Conservation (phyloP, 345 rosid genomes). For the Limnanthes douglasii region DNA sequence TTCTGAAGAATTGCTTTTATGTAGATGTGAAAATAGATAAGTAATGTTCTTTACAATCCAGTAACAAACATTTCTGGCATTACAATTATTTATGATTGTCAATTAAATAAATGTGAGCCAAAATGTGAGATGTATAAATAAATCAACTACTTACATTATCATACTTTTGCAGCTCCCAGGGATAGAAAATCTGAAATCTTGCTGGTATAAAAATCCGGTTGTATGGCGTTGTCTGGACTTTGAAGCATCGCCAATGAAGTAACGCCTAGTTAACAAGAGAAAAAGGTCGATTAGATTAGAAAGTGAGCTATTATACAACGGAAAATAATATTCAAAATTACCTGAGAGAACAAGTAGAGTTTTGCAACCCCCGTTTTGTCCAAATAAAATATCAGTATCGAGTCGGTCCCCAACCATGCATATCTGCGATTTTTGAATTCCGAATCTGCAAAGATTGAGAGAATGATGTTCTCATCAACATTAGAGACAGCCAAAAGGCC, state of each 20-base stretch:
- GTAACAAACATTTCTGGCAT: too few species aligned
- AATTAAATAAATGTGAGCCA: too few species aligned
- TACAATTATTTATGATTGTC: too few species aligned
- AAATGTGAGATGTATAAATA: too few species aligned
- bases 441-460: slow-evolving; percentile 33
- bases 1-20: too few species aligned
- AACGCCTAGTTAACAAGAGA: slow-evolving; percentile 35
- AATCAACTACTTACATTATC: slow-evolving; percentile 18
- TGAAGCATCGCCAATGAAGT: slow-evolving; percentile 61
- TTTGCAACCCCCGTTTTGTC: slow-evolving; percentile 88
- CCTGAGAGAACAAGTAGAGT: slow-evolving; percentile 97
- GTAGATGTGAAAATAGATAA: too few species aligned
- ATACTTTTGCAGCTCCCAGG: slow-evolving; percentile 56
- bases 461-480: too few species aligned
- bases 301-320: neutral
- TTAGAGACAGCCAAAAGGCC: too few species aligned
- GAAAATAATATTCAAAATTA: slow-evolving; percentile 8
- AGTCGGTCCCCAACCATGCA: slow-evolving; percentile 98
- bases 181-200: slow-evolving; percentile 73
- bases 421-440: slow-evolving; percentile 75
- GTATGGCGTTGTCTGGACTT: slow-evolving; percentile 53
- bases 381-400: slow-evolving; percentile 86
- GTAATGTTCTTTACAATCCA: too few species aligned
- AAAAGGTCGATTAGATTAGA: neutral
- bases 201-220: slow-evolving; percentile 82